Percentiles rank a stretch among this genome's conserved stretches.
Evolutionary conservation across 1,284 basidiomycete genomes (phyloP).

Genomic region (Sanguinoderma infundibulare): DNA sequence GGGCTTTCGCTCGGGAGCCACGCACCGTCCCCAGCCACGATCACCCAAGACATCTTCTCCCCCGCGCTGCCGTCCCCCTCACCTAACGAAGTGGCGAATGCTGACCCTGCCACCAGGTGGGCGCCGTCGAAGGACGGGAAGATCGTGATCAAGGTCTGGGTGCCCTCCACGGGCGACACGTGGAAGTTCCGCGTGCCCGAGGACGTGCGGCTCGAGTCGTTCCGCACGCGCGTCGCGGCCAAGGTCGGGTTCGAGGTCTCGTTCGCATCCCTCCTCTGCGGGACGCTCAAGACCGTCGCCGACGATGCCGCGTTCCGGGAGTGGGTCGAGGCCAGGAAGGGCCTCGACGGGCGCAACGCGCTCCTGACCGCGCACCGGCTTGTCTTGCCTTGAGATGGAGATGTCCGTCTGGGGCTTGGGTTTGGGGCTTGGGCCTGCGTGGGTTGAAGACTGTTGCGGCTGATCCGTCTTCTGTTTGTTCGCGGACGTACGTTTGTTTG

Average conservation of each 20-base stretch:
- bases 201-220: constrained; percentile 34
- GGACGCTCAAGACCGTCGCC: constrained; percentile 17
- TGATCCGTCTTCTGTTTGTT: too few species aligned
- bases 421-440: too few species aligned
- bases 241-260: constrained; percentile 42
- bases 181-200: constrained; percentile 44
- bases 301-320: constrained; percentile 30
- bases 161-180: constrained; percentile 44
- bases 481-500: not conserved
- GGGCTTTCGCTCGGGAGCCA: constrained; percentile 9
- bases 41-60: constrained; percentile 14
- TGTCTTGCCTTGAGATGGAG: constrained; percentile 17
- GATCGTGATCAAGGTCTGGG: constrained; percentile 46
- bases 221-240: constrained; percentile 37
- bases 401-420: too few species aligned
- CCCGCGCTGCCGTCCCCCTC: constrained; percentile 1
- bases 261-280: constrained; percentile 26
- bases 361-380: constrained; percentile 30
- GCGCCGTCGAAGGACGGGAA: constrained; percentile 37
- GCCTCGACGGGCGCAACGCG: constrained; percentile 31
- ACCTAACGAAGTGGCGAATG: not conserved
- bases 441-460: too few species aligned
- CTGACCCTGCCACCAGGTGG: constrained; percentile 28
- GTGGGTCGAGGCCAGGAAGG: constrained; percentile 30
- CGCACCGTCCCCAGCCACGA: constrained; percentile 4